phyloP scores from a whole-genome alignment of 352 stramenopile genomes.

The Pythium folliculosum region DNA sequence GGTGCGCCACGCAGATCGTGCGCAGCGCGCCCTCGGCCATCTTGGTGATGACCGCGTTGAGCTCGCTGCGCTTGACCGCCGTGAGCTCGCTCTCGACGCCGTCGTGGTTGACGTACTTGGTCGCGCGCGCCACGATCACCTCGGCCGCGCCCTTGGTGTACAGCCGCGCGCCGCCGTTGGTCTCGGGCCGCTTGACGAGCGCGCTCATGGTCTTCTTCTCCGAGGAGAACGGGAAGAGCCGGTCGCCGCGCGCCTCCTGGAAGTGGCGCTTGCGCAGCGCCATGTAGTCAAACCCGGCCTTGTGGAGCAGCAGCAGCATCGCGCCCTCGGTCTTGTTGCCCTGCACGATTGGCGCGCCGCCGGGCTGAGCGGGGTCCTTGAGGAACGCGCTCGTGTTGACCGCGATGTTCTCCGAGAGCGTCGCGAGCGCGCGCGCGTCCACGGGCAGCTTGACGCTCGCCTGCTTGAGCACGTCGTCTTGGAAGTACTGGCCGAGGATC shows the following conservation, averaged over 20 bases:
- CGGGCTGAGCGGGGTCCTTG: constrained; percentile 37
- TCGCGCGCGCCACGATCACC: constrained; percentile 60
- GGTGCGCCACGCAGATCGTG: constrained; percentile 87
- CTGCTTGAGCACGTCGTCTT: constrained; percentile 44
- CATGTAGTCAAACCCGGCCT: constrained; percentile 58
- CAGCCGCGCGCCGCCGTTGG: constrained; percentile 39
- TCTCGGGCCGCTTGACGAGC: constrained; percentile 47
- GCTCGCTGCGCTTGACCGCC: constrained; percentile 58
- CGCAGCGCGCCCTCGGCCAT: constrained; percentile 86
- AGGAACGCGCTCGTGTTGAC: constrained; percentile 81
- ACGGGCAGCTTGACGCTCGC: constrained; percentile 39
- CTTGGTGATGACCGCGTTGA: constrained; percentile 67
- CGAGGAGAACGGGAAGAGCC: constrained; percentile 77
- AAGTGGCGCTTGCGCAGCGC: constrained; percentile 59
- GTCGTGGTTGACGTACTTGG: constrained; percentile 70
- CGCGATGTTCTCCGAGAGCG: constrained; percentile 57
- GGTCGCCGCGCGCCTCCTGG: constrained; percentile 50
- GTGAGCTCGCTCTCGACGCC: constrained; percentile 54
- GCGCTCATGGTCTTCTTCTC: constrained; percentile 85
- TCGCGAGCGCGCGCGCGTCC: constrained; percentile 38
- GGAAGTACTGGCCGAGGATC: constrained; percentile 67
- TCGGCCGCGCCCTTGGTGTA: constrained; percentile 81
- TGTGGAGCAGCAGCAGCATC: constrained; percentile 72
- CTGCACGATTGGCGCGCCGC: constrained; percentile 42
- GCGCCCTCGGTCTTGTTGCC: constrained; percentile 87